Evolutionary conservation across 73 alveolate genomes (phyloP).

Genomic region (Blepharisma stoltei): DNA sequence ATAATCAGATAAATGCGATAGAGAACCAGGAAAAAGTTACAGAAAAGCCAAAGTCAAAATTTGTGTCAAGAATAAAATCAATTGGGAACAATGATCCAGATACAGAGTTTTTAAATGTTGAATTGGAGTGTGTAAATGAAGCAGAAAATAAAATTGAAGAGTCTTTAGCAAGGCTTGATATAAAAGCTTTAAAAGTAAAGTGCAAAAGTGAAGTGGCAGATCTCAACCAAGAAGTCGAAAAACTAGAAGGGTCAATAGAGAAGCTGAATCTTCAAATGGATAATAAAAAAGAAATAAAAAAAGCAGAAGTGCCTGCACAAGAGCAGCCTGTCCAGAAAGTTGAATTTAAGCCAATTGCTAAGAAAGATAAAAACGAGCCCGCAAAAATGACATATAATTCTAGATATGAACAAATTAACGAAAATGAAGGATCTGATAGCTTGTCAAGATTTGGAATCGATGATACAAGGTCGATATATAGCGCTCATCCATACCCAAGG

Average conservation of each 20-base stretch:
- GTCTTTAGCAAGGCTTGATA: conserved; percentile 14
- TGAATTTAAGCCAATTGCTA: background rate
- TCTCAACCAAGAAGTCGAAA: background rate
- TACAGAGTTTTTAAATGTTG: background rate
- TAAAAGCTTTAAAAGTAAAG: background rate
- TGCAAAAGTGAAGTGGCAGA: background rate
- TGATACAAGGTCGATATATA: background rate
- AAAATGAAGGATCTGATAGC: background rate
- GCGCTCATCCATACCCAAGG: background rate
- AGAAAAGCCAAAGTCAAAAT: background rate
- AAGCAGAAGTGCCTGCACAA: background rate
- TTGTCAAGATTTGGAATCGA: background rate
- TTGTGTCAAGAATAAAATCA: background rate
- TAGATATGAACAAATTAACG: background rate
- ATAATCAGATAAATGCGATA: background rate
- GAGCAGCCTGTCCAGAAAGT: background rate
- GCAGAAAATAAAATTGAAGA: conserved; percentile 7
- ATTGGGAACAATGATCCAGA: background rate
- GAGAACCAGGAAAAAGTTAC: background rate
- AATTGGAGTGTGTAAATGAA: conserved; percentile 9
- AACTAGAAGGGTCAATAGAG: background rate
- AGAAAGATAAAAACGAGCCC: background rate
- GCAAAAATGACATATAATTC: background rate
- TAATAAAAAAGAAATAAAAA: background rate
- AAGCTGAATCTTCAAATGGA: background rate